phyloP scores from a whole-genome alignment of 129 eudicot species.

The Ambrosia trifida region DNA sequence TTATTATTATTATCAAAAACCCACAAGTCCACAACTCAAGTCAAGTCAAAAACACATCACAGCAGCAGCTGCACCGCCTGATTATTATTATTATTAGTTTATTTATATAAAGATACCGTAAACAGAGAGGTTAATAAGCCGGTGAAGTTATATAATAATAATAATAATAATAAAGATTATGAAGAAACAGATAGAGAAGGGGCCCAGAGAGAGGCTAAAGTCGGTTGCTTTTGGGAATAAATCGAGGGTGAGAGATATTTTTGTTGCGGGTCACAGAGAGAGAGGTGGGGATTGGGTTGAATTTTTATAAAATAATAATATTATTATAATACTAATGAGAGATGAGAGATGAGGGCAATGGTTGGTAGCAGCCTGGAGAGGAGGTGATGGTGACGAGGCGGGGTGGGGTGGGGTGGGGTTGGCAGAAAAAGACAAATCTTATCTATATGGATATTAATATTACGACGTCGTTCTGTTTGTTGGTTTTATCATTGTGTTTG shows the following conservation, averaged over 20 bases:
- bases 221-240: conserved; percentile 39
- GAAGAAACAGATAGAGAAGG: conserved; percentile 19
- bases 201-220: conserved; percentile 27
- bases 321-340: no score
- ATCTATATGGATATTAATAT: background rate
- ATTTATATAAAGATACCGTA: conserved; percentile 15
- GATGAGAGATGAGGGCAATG: conserved; percentile 14
- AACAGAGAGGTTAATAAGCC: conserved; percentile 5
- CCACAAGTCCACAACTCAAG: background rate
- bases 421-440: conserved; percentile 32
- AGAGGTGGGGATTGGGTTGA: conserved; percentile 28
- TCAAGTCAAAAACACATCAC: background rate
- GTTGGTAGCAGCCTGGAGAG: conserved; percentile 31
- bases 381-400: conserved; percentile 48
- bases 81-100: background rate
- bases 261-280: conserved; percentile 41
- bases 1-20: no score
- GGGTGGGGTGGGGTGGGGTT: background rate
- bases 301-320: conserved; percentile 17
- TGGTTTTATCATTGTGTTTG: background rate
- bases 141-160: conserved; percentile 32
- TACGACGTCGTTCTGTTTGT: conserved; percentile 39
- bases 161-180: conserved; percentile 9
- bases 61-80: conserved; percentile 10
- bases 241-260: conserved; percentile 28